Evolutionary conservation across 179 eudicot genomes (phyloP).

Genomic region (Silene coronaria): DNA sequence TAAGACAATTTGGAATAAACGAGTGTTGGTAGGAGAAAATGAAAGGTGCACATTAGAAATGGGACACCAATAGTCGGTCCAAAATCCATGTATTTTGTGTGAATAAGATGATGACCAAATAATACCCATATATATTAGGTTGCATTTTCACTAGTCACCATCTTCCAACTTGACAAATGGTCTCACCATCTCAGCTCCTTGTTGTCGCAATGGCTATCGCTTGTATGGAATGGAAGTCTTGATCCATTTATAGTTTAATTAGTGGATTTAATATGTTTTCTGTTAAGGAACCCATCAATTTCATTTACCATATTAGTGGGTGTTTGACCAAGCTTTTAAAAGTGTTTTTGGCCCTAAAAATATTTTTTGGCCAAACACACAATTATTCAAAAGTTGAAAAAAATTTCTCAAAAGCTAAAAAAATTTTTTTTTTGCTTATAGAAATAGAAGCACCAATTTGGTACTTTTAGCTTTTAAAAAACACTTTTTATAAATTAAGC

Average conservation of each 20-base stretch:
- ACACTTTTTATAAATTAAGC: too few species aligned
- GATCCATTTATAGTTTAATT: not conserved
- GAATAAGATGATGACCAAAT: slow-evolving; percentile 16
- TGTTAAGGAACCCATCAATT: not conserved
- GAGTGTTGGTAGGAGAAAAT: not conserved
- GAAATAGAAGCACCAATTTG: too few species aligned
- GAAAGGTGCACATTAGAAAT: slow-evolving; percentile 8
- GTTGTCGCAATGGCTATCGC: not conserved
- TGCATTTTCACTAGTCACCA: slow-evolving; percentile 17
- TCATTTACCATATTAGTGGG: too few species aligned
- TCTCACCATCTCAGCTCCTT: slow-evolving; percentile 9
- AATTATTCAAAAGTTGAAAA: too few species aligned
- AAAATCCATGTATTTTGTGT: not conserved
- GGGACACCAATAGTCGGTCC: slow-evolving; percentile 11
- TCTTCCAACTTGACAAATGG: slow-evolving; percentile 18
- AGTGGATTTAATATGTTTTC: not conserved
- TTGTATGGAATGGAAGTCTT: not conserved
- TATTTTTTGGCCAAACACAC: too few species aligned
- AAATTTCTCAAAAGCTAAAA: too few species aligned
- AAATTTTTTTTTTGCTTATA: too few species aligned
- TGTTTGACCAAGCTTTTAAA: too few species aligned
- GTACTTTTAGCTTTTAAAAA: too few species aligned
- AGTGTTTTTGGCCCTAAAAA: too few species aligned
- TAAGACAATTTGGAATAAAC: not conserved
- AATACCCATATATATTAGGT: slow-evolving; percentile 10